Base-by-base conservation (phyloP, 495 filamentous ascomycete species). In the Trichoderma asperelloides region DNA sequence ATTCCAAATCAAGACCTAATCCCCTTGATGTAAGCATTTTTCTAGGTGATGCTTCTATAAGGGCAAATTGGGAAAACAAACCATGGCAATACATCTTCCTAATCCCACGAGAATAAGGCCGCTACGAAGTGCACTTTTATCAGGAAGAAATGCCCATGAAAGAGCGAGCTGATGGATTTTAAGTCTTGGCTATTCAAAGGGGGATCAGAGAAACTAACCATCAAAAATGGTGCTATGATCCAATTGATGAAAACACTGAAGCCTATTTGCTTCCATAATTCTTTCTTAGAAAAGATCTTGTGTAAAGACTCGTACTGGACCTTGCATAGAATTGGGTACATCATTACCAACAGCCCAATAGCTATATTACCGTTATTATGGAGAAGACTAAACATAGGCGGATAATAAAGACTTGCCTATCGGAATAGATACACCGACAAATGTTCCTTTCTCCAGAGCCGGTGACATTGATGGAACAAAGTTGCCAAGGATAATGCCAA, bases 301-400 rank as follows among this genome's bases (percentile, higher is more conserved):
- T 94, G 91, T 51, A 98, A 76, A 0, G 82, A 84, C 75, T 96
- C 93, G 75, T 85, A 96, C 41, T 86, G 85, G n/a, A 97, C 88
- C 76, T 96, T 97, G 84, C 93, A 95, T 25, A 96, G 80, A 68
- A 96, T 96, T 0, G 93, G 93, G 71, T 96, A 96, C 92, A 96
- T 96, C 91, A 96, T 96, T 33, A 95, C 85, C 9, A 96, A 82
- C 23, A 96, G 80, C 15, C 93, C 92, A 68, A 94, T 76, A 0
- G 91, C 91, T 91, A 39, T 8, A 51, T 9, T 21, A 51, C 0
- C 6, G 21, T 51, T 51, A 51, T 3, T 51, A 2, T 2, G 62
- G 28, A 33, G 27, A n/a, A 2, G 8, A 4, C 18, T 0, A 4
- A 47, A 5, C 0, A n/a, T 11, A n/a, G 1, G 18, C n/a, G 67